A percentile compares a stretch with the other conserved stretches of the same genome.
Conservation (phyloP, 768 basidiomycete species). For the Pulveroboletus sp. region DNA sequence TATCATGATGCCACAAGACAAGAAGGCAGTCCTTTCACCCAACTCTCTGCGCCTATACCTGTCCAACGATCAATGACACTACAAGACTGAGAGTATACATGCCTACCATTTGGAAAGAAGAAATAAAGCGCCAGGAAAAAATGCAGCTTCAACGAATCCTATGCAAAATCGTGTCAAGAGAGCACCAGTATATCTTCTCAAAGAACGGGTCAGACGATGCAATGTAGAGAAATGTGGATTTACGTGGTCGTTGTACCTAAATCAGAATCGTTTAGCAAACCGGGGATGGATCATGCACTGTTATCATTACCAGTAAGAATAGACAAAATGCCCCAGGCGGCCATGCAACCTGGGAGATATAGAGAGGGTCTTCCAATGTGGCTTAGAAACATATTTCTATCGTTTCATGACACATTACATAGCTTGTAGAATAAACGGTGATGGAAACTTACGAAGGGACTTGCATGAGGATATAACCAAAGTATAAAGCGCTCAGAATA, state of each 20-base stretch:
- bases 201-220: background rate
- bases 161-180: conserved; percentile 72
- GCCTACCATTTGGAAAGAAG: conserved; percentile 34
- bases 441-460: conserved; percentile 58
- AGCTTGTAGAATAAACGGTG: background rate
- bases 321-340: conserved; percentile 66
- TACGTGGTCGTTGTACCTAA: conserved; percentile 43
- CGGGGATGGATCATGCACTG: background rate
- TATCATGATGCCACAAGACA: conserved; percentile 71
- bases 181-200: conserved; percentile 56
- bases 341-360: conserved; percentile 67
- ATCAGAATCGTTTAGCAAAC: background rate
- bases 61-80: conserved; percentile 43
- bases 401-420: background rate
- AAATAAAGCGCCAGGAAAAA: conserved; percentile 63
- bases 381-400: conserved; percentile 70
- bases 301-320: conserved; percentile 44
- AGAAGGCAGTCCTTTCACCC: conserved; percentile 62
- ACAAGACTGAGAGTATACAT: conserved; percentile 1
- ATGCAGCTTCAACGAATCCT: conserved; percentile 72
- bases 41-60: conserved; percentile 75
- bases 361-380: conserved; percentile 65
- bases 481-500: conserved; percentile 63
- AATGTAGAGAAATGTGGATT: background rate
- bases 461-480: conserved; percentile 79